Base-by-base conservation (phyloP, 2,329 filamentous ascomycete genomes). In the Colletotrichum musae region DNA sequence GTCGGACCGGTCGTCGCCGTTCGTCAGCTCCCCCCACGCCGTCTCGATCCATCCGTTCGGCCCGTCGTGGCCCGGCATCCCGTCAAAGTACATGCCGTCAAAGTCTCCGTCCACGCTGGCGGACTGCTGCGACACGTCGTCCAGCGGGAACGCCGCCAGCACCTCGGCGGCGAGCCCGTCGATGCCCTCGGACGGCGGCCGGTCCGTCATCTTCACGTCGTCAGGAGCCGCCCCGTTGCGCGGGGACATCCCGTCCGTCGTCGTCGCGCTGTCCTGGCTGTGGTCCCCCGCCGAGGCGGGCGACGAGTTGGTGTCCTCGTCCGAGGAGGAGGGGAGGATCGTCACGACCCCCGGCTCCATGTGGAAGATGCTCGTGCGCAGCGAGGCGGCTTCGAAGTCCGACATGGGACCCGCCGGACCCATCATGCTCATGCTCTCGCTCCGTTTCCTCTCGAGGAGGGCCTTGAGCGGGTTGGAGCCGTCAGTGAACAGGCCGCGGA, bases 1-100 rank as follows among this genome's bases (percentile, higher is more conserved):
- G 56, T 83, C 81, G 3, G 73, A 71, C 5, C 74, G 72, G n/a
- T 76, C 74, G 28, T 77, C 73, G 7, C 66, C 57, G 13, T 74
- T 76, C 1, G 68, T 74, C 58, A 77, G 74, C 28, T 78, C 75
- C 18, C 73, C 73, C 81, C 81, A 82, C 15, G 76, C 75, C 21
- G 72, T 74, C 64, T 81, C 79, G 24, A 83, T 80, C 81, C 81
- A 83, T 28, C 81, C 79, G 0, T 64, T 70, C 10, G 74, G 73
- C 21, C 74, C 70, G 21, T 77, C 75, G 6, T 74, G 72, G 54
- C 75, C 72, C 5, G 75, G 76, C 16, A 77, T 76, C 0, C 78
- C 76, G 43, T 75, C 74, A 5, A 75, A 71, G 56, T 75, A 76
- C 72, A 77, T 73, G 18, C 73, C 73, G 12, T 75, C 75, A 39